Base-by-base conservation (phyloP, 805 yeast genomes). In the Candida germanica region DNA sequence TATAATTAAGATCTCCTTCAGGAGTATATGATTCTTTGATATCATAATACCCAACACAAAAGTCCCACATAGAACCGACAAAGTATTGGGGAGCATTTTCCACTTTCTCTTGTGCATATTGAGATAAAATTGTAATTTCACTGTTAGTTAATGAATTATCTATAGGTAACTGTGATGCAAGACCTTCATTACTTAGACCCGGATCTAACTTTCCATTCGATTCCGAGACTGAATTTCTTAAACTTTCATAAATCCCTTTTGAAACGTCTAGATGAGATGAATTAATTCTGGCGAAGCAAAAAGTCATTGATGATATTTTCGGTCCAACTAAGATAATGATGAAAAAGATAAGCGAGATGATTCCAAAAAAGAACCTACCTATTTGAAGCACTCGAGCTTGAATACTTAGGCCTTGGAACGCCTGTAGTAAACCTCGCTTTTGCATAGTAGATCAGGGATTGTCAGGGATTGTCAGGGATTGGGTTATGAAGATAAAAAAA, bases 181-280 rank as follows among this genome's bases (percentile, higher is more conserved):
- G 7, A n/a, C 34, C 29, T 7, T 14, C 5, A 5, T 29, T 18
- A 14, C 28, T 3, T 46, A 40, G 23, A 51, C 47, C 10, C 46
- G 45, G 10, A 48, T 45, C 16, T 43, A 38, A 13, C 44, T 43
- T 12, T 53, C 41, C 12, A 48, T 35, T 15, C 54, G 40, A 13
- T 8, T 36, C 33, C n/a, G 58, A 36, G 9, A 61, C 66, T 10
- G 64, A 50, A 13, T 45, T 49, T 30, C 75, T 53, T 36, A 74
- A 53, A 4, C 71, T 60, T 16, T 64, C 52, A 46, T 75, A 78
- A 6, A 79, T 53, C 1, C 84, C 85, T 13, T 57, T 47, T 1
- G 79, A 69, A 13, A 79, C 73, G 40, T 75, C 77, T 5, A 69
- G 53, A 44, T 73, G 79, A 3, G 73, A 64, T 39, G 79, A 75